These are phyloP conservation scores for Pseudocohnilembus persalinus DNA, from an alignment of 169 alveolate species.

Conservation along the genomic window DNA sequence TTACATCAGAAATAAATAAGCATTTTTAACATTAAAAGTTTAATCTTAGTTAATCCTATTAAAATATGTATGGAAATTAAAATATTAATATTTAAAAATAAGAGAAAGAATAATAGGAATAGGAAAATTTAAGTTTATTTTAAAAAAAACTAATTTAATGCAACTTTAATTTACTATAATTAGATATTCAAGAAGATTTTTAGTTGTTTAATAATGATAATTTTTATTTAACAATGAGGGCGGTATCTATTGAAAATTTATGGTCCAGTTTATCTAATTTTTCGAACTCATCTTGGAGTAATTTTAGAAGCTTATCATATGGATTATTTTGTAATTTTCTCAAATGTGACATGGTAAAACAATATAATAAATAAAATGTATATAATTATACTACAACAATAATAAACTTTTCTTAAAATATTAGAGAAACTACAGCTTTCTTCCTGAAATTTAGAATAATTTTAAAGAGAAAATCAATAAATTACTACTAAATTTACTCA, in stretches of 20 bases:
- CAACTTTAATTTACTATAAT: too few relatives aligned
- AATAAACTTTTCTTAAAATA: too few relatives aligned
- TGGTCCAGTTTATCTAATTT: slow-evolving; percentile 54
- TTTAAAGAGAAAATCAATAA: slow-evolving; percentile 40
- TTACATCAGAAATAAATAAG: too few relatives aligned
- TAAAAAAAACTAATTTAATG: too few relatives aligned
- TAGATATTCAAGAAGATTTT: neutral
- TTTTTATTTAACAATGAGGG: slow-evolving; percentile 41
- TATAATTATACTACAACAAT: too few relatives aligned
- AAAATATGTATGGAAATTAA: too few relatives aligned
- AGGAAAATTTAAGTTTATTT: too few relatives aligned
- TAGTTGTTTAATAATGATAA: slow-evolving; percentile 42
- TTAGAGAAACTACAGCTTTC: neutral
- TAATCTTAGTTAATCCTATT: too few relatives aligned
- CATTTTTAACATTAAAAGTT: too few relatives aligned
- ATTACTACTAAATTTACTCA: slow-evolving; percentile 36
- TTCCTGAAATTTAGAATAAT: neutral
- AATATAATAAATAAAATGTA: neutral
- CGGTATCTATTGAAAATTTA: slow-evolving; percentile 48
- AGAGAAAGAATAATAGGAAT: too few relatives aligned
- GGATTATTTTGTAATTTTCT: slow-evolving; percentile 48
- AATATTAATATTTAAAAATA: too few relatives aligned
- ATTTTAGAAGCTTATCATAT: slow-evolving; percentile 54
- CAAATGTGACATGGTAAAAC: neutral
- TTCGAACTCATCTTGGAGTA: slow-evolving; percentile 56